Base-by-base conservation (phyloP, 768 basidiomycete genomes). In the Amanita muscaria region DNA sequence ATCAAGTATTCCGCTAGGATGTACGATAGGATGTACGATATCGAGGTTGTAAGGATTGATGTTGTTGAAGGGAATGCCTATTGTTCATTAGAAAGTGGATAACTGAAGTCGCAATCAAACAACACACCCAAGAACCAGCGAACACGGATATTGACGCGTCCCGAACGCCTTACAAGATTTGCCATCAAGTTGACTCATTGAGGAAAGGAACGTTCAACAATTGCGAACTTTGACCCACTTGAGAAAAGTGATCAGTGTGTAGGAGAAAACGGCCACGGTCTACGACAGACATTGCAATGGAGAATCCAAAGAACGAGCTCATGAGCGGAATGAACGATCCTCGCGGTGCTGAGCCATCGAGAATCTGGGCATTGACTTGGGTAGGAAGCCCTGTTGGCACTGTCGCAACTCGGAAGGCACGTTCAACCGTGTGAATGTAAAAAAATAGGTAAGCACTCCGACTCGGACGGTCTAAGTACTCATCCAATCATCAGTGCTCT, bases 101-200 rank as follows among this genome's bases (percentile, higher is more conserved):
- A 49, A 25, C 18, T 9, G 10, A 16, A 14, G 21, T 18, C 25
- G 1, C 8, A 39, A n/a, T n/a, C n/a, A n/a, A n/a, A n/a, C n/a
- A 39, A 10, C 19, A 39, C 53, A 70, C 73, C 77, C 39, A 80
- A 62, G 56, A 75, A 82, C 85, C 86, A 89, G 16, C 76, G 35
- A 61, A 88, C 66, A 33, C 88, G 76, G 19, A 88, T 63, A 10
- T 73, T 64, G 6, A 85, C 79, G 2, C 60, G 59, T 0, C 84
- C 84, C 3, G 73, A 74, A 19, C 87, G 72, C 48, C 74, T 68
- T 39, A 66, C 67, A 4, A 90, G 65, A 51, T 83, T 82, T 7
- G 77, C 67, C 64, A 90, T 74, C 23, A 88, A 69, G 58, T 89
- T 89, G n/a, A n/a, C n/a, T n/a, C n/a, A n/a, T n/a, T n/a, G 15